A percentile compares a stretch with the other conserved stretches of the same genome.
These are phyloP conservation scores for Lentinula edodes DNA, from an alignment of 768 basidiomycete species.

Conservation along the genomic window DNA sequence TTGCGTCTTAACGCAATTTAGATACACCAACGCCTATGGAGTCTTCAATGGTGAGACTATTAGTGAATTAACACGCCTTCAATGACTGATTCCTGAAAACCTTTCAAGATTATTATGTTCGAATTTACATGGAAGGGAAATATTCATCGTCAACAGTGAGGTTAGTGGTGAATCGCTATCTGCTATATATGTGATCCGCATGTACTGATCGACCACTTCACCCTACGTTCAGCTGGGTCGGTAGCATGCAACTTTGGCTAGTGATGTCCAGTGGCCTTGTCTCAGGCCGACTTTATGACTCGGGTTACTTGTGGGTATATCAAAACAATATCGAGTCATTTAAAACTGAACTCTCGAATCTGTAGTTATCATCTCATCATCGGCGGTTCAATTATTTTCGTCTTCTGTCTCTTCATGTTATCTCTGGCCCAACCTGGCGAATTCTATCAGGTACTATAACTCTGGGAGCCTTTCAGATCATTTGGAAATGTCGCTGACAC, in stretches of 20 bases:
- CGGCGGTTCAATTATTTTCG: conserved; percentile 5
- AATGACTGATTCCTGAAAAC: neutral
- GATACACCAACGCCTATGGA: conserved; percentile 2
- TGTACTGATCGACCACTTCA: neutral
- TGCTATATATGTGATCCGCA: too few species aligned
- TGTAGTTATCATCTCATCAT: conserved; percentile 6
- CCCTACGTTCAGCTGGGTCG: neutral
- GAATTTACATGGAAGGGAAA: conserved; percentile 4
- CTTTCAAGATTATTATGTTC: conserved; percentile 1
- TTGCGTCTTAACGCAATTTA: neutral
- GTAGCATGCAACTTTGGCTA: conserved; percentile 1
- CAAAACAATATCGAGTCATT: neutral
- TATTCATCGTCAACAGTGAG: conserved; percentile 1
- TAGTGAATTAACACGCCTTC: too few species aligned
- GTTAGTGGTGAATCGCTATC: neutral
- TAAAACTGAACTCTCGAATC: neutral
- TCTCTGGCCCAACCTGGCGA: conserved; percentile 7
- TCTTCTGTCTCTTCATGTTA: conserved; percentile 10
- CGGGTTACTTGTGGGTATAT: conserved; percentile 6
- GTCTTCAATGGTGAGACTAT: neutral
- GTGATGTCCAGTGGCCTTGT: conserved; percentile 6
- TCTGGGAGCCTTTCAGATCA: neutral
- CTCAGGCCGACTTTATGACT: conserved; percentile 4
- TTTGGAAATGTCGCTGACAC: neutral
- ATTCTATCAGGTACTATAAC: conserved; percentile 6